These are phyloP conservation scores for Penicillium desertorum DNA, from an alignment of 495 filamentous ascomycete species.

Conservation along the genomic window DNA sequence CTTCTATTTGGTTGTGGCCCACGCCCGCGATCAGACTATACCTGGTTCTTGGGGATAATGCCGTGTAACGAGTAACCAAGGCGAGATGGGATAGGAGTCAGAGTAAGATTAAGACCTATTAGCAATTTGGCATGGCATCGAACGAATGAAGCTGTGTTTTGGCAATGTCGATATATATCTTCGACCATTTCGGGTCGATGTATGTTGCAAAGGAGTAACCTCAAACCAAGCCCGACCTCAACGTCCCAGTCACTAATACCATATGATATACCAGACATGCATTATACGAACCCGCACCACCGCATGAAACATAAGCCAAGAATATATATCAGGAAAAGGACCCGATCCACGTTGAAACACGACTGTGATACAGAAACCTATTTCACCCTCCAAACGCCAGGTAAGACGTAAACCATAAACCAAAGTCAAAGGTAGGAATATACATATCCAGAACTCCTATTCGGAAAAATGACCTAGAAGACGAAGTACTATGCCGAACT, in stretches of 20 bases:
- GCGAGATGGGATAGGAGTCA: not conserved
- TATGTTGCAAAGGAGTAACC: not conserved
- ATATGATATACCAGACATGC: not conserved
- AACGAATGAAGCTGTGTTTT: not conserved
- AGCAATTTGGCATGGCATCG: not conserved
- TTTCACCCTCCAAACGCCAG: not conserved
- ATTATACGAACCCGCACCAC: not conserved
- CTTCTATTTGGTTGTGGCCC: conserved; percentile 7
- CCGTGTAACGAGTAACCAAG: conserved; percentile 11
- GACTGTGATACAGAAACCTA: conserved; percentile 1
- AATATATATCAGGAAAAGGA: not conserved
- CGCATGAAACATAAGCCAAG: conserved; percentile 4
- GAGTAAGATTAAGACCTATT: not conserved
- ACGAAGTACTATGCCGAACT: not conserved
- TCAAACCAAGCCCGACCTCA: not conserved
- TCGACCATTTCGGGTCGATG: not conserved
- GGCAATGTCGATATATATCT: not conserved
- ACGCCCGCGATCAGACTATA: conserved; percentile 1
- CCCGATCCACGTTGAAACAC: conserved; percentile 5
- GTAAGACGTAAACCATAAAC: not conserved
- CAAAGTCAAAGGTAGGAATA: not conserved
- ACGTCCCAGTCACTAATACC: not conserved
- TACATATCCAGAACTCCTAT: not conserved
- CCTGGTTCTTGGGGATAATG: conserved; percentile 9
- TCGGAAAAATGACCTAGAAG: not conserved